A percentile compares a stretch with the other conserved stretches of the same genome.
Conservation (phyloP, 2,329 filamentous ascomycete species). For the Diaporthe citri region DNA sequence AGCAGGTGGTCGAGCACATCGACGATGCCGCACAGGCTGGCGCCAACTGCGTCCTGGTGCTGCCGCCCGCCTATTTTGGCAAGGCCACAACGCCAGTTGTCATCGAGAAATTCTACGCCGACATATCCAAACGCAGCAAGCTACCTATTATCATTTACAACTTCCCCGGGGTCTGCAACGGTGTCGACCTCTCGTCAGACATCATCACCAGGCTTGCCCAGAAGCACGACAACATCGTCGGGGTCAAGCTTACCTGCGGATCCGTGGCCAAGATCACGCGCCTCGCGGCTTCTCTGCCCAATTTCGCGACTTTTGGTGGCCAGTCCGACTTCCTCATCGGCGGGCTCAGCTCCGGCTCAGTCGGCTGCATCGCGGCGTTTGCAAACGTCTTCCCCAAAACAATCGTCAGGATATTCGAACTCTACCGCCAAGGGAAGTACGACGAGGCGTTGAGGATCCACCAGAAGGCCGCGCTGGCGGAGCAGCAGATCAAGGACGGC, state of each 20-base stretch:
- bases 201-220: conserved; percentile 65
- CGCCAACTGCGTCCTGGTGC: conserved; percentile 69
- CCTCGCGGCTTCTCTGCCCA: conserved; percentile 60
- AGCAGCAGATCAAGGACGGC: conserved; percentile 71
- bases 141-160: conserved; percentile 73
- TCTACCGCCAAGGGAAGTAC: conserved; percentile 67
- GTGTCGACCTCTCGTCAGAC: conserved; percentile 73
- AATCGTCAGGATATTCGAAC: conserved; percentile 65
- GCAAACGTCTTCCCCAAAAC: conserved; percentile 69
- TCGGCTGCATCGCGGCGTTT: conserved; percentile 69
- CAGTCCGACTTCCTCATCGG: conserved; percentile 77
- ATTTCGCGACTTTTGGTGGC: conserved; percentile 76
- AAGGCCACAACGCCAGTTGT: conserved; percentile 69
- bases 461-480: conserved; percentile 69
- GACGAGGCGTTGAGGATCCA: conserved; percentile 70
- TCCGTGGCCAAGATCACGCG: conserved; percentile 72
- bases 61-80: conserved; percentile 72
- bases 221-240: conserved; percentile 65
- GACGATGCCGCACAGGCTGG: conserved; percentile 68
- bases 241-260: conserved; percentile 73
- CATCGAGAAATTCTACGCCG: conserved; percentile 67
- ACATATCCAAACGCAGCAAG: conserved; percentile 61
- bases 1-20: conserved; percentile 69
- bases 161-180: conserved; percentile 74
- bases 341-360: conserved; percentile 65